Percentiles rank a stretch among this genome's conserved stretches.
Conservation (phyloP, 225 moss, liverwort and hornwort species). For the Polytrichum formosum region DNA sequence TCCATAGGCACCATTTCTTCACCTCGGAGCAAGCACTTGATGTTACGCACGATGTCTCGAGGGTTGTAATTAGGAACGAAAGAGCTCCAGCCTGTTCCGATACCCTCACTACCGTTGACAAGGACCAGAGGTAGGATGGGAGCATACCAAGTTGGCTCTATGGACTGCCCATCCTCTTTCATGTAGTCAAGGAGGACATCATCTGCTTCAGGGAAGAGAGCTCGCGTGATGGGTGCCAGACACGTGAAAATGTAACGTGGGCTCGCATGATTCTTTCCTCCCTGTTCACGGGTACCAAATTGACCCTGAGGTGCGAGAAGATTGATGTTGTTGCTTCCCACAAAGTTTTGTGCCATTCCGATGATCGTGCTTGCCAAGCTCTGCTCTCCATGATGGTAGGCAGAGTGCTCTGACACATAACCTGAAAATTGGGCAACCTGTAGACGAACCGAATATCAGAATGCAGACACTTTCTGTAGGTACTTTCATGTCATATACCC, state of each 20-base stretch:
- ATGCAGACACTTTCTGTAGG: neutral
- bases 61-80: constrained; percentile 92
- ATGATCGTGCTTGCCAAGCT: constrained; percentile 80
- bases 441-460: neutral
- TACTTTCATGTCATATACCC: too few relatives aligned
- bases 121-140: constrained; percentile 94
- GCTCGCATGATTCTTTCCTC: constrained; percentile 98
- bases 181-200: constrained; percentile 84
- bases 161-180: constrained; percentile 85
- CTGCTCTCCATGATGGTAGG: constrained; percentile 89
- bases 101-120: constrained; percentile 97
- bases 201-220: constrained; percentile 76
- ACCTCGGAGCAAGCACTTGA: constrained; percentile 54
- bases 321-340: constrained; percentile 98
- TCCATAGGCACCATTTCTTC: constrained; percentile 78
- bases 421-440: constrained; percentile 94
- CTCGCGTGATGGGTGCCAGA: constrained; percentile 79
- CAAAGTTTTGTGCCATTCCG: constrained; percentile 96
- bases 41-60: constrained; percentile 73
- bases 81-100: constrained; percentile 99
- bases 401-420: constrained; percentile 90
- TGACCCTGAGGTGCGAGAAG: constrained; percentile 86
- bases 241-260: constrained; percentile 93
- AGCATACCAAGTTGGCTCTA: constrained; percentile 93
- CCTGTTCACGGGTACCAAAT: constrained; percentile 97